Conservation (phyloP, 1,284 basidiomycete genomes). For the Ganoderma lucidum region DNA sequence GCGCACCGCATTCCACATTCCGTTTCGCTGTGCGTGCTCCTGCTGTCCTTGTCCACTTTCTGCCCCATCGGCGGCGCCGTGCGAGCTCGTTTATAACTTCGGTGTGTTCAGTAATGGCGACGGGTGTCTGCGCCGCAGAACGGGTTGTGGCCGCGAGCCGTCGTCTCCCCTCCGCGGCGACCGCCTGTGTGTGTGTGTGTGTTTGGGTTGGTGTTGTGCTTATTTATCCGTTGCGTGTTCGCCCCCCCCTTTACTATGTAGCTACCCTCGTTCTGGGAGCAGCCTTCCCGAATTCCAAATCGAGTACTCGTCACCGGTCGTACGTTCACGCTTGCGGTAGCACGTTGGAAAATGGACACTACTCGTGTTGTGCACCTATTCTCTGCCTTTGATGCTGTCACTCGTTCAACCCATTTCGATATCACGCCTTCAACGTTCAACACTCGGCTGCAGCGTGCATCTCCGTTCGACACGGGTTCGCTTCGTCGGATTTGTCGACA, state of each 20-base stretch:
- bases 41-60: slow-evolving; percentile 4
- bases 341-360: slow-evolving; percentile 1
- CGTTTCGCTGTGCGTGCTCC: slow-evolving; percentile 11
- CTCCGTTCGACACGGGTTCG: neutral
- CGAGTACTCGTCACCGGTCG: neutral
- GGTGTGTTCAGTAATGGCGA: slow-evolving; percentile 23
- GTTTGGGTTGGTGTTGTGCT: slow-evolving; percentile 6
- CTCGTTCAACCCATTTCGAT: neutral
- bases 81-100: slow-evolving; percentile 13
- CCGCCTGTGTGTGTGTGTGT: neutral
- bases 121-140: slow-evolving; percentile 29
- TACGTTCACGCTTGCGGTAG: neutral
- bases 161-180: slow-evolving; percentile 7
- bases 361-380: neutral
- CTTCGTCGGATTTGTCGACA: too few species aligned
- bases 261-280: too few species aligned
- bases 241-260: neutral
- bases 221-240: slow-evolving; percentile 7
- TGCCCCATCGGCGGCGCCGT: slow-evolving; percentile 20
- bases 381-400: neutral
- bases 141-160: slow-evolving; percentile 29
- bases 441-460: neutral
- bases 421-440: too few species aligned
- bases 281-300: neutral
- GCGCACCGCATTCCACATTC: slow-evolving; percentile 4